Base-by-base conservation (phyloP, 2,329 filamentous ascomycete genomes). In the Fusarium ambrosium region DNA sequence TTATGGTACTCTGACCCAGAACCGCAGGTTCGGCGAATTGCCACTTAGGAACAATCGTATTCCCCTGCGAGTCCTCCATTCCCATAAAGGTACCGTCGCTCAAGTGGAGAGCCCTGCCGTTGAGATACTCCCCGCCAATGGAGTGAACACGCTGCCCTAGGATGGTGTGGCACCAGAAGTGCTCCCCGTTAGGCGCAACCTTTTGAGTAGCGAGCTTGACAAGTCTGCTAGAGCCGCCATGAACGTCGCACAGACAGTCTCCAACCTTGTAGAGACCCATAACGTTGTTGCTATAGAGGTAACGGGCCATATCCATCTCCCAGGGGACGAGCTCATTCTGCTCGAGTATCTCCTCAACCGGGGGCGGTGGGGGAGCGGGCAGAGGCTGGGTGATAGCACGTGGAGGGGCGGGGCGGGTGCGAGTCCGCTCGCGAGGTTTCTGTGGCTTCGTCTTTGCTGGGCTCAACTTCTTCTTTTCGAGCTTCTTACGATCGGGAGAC, bases 181-280 rank as follows among this genome's bases (percentile, higher is more conserved):
- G n/a, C 32, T 63, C 27, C 2, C 66, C 45, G 37, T 62, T 32
- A 11, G 64, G 64, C 14, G 51, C 58, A 18, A 37, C 20, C 14
- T 36, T 29, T 16, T 66, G 69, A 4, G 5, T 10, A 18, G 70
- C 77, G 37, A 78, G 20, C 43, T 75, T 79, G 16, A 70, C 13
- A 8, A 78, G 29, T 3, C 48, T 24, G 3, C 64, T 70, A 16
- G 45, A 70, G 39, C 22, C 45, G n/a, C 22, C 58, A n/a, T 73
- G 48, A 18, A 79, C 22, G 20, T 78, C 61, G 55, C 73, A 76
- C n/a, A 79, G 66, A 37, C 37, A 78, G 7, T 74, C 64, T 13
- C 78, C 78, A 56, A 79, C 29, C 36, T 74, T 67, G 34, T 76
- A 79, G n/a, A 75, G 78, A 4, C 78, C 78, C 1, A 39, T 18